Evolutionary conservation across 768 basidiomycete genomes (phyloP).

Genomic region (Boletus sp.): DNA sequence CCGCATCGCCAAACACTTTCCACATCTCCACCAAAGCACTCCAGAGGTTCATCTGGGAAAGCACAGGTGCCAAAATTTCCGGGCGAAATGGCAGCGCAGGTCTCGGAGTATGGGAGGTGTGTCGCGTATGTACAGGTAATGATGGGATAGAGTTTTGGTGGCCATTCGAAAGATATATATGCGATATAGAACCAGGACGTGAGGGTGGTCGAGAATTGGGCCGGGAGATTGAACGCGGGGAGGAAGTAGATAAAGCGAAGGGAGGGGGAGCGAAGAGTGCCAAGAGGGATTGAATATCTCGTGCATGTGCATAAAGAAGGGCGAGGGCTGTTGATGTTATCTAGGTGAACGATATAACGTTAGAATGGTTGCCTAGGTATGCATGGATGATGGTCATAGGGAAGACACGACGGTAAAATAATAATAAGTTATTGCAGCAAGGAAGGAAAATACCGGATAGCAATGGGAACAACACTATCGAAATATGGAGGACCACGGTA

Average conservation of each 20-base stretch:
- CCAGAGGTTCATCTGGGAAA: slow-evolving; percentile 21
- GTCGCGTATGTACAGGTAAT: slow-evolving; percentile 7
- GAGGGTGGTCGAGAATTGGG: slow-evolving; percentile 23
- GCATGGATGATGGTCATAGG: not conserved
- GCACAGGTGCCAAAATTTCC: slow-evolving; percentile 16
- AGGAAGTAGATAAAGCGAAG: not conserved
- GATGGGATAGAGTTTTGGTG: slow-evolving; percentile 4
- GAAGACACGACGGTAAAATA: not conserved
- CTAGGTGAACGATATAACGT: slow-evolving; percentile 11
- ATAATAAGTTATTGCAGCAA: not conserved
- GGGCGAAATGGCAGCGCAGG: slow-evolving; percentile 18
- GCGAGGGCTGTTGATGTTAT: slow-evolving; percentile 30
- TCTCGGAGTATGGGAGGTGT: not conserved
- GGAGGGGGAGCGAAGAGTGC: slow-evolving; percentile 15
- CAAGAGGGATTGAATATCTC: slow-evolving; percentile 22
- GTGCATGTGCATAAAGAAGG: slow-evolving; percentile 25
- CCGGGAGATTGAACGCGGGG: slow-evolving; percentile 20
- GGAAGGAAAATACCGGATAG: slow-evolving; percentile 41
- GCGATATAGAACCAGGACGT: slow-evolving; percentile 17
- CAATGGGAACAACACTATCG: slow-evolving; percentile 36
- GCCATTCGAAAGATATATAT: slow-evolving; percentile 4
- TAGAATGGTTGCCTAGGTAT: slow-evolving; percentile 13
- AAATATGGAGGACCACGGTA: not conserved
- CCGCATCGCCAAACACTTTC: slow-evolving; percentile 19
- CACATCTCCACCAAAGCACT: slow-evolving; percentile 28